Base-by-base conservation (phyloP, 164 flowering plant genomes). In the Aristolochia fimbriata region DNA sequence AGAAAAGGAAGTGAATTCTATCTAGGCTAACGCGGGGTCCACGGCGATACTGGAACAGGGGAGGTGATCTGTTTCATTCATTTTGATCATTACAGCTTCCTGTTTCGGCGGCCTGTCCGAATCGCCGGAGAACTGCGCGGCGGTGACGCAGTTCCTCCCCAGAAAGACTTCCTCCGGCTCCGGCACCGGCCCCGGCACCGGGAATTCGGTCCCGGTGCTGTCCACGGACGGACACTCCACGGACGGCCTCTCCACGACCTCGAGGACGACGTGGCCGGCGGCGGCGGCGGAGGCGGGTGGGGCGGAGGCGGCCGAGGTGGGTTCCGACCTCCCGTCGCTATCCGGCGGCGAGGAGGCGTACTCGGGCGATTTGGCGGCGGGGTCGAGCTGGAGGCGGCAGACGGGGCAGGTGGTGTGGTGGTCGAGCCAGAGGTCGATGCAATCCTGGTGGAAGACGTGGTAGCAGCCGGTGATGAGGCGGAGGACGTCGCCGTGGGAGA, bases 361-460 rank as follows among this genome's bases (percentile, higher is more conserved):
- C 2, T 13, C 30, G 15, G 30, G 22, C 56, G 56, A 23, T 15
- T 52, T 52, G 15, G 15, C 56, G 14, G 22, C 56, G 15, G 56
- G 27, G 56, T 52, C 30, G 56, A 52, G 56, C 30, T 52, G 16
- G 30, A 12, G 56, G 0, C 98, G 86, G 66, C 95, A 91, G 23
- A 85, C 87, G 0, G 95, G 96, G 51, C 98, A 91, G 0, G 96
- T 81, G 14, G 74, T 79, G 64, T 87, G 96, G 3, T 83, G 74
- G 22, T 58, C 76, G 12, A 88, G 76, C 98, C 96, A 91, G 1
- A 84, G 76, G 68, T 85, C 93, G n/a, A 91, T 78, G 68, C 98
- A 88, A n/a, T 88, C 89, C 31, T 75, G 81, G 63, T 88, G 95
- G 72, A 86, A 91, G 0, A 80, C 86, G 68, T 91, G 98, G 73